Conservation (phyloP, 2,329 filamentous ascomycete genomes). For the Aspergillus neotritici region DNA sequence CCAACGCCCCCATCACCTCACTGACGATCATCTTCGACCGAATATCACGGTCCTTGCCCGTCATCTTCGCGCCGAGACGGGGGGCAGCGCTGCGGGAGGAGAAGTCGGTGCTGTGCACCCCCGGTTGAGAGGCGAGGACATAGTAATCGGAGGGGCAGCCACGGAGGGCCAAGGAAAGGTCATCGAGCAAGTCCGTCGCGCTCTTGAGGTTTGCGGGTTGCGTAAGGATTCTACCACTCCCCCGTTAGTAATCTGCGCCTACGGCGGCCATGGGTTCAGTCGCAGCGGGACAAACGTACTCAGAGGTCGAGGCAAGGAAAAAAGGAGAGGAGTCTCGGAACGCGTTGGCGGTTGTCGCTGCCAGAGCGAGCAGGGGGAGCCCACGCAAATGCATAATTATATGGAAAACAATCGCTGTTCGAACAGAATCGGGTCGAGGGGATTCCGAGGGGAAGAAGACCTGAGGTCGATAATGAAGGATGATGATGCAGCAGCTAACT, state of each 20-base stretch:
- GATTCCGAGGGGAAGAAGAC: no score
- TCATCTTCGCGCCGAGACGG: constrained; percentile 50
- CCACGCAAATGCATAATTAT: constrained; percentile 33
- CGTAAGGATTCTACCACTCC: constrained; percentile 31
- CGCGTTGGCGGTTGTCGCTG: constrained; percentile 58
- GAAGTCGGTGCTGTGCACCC: constrained; percentile 66
- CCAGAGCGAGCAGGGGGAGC: constrained; percentile 45
- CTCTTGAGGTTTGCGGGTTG: constrained; percentile 41
- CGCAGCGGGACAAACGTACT: constrained; percentile 51
- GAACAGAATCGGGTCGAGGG: no score
- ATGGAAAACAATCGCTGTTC: no score
- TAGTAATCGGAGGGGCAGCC: constrained; percentile 70
- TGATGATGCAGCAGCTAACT: constrained; percentile 17
- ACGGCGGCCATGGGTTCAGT: constrained; percentile 6
- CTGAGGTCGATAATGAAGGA: constrained; percentile 4
- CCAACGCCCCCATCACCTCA: constrained; percentile 49
- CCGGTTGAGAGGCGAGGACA: constrained; percentile 70
- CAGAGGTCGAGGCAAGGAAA: constrained; percentile 75
- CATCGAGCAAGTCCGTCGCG: constrained; percentile 38
- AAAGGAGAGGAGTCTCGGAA: constrained; percentile 87
- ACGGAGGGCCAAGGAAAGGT: constrained; percentile 48
- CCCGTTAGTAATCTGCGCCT: constrained; percentile 21
- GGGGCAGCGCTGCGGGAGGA: constrained; percentile 47
- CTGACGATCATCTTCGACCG: constrained; percentile 49
- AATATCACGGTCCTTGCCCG: constrained; percentile 45